Evolutionary conservation across 2,329 filamentous ascomycete genomes (phyloP), one percentile per base, ranked within the genome.

Genomic region (Dothideomycetes sp.): DNA sequence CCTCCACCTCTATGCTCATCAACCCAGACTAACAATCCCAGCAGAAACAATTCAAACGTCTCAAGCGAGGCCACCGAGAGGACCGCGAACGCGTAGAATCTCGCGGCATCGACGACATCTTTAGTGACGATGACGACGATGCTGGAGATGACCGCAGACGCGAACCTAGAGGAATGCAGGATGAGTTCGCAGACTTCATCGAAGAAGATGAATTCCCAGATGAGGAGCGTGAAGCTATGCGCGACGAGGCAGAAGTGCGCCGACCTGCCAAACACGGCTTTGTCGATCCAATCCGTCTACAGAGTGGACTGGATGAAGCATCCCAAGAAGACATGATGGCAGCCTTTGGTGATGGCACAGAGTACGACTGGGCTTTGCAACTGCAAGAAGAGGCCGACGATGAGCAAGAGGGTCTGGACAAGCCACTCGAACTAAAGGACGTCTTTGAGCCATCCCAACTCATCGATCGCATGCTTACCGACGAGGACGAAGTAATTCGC

Each of bases 371-470:
- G 79, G 91, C 89, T 7, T 67, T 98, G 35, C 83, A 89, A 38
- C 71, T 89, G 54, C 88, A 96, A 60, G 84, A 91, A 34, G 81
- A 87, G 36, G 82, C 88, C 48, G 73, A 78, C 42, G 84, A 93
- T 48, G 79, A 84, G 35, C 78, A 82, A 42, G 72, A 83, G 48
- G 75, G 79, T 44, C 83, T 85, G 45, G 84, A 93, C 49, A 84
- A 88, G 52, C 80, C 81, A 33, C 77, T 96, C 31, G 86, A 95
- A 61, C 75, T 98, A 46, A 95, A 96, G 65, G 89, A 98, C 57
- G 89, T 98, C 37, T 98, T 98, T 53, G 91, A 98, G 62, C 91
- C 91, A 1, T 94, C 88, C 3, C 87, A 98, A 59, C 74, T 98
- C 30, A 80, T 82, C 41, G 91, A 98, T 63, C 89, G 86, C 63